phyloP scores from a whole-genome alignment of 768 basidiomycete genomes.

The Lactarius psammicola region DNA sequence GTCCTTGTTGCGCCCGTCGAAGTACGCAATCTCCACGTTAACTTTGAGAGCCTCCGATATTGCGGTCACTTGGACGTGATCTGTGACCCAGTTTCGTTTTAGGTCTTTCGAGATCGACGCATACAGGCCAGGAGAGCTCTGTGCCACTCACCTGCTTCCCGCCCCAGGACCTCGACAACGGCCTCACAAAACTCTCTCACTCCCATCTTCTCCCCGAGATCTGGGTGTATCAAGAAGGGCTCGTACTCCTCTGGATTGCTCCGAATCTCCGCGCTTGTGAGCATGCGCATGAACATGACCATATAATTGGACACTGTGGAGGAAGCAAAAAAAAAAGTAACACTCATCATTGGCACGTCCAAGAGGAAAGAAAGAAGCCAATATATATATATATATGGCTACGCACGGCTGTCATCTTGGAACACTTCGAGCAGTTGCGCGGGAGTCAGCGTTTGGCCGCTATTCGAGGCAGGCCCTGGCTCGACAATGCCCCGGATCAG shows the following conservation, averaged over 20 bases:
- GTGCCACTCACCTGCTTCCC: constrained; percentile 61
- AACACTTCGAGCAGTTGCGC: constrained; percentile 50
- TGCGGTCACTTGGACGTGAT: constrained; percentile 81
- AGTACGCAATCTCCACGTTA: constrained; percentile 73
- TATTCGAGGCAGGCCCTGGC: constrained; percentile 32
- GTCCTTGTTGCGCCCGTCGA: constrained; percentile 57
- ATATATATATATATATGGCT: constrained; percentile 49
- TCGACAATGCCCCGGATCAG: constrained; percentile 49
- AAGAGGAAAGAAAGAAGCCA: constrained; percentile 23
- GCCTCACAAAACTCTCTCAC: constrained; percentile 68
- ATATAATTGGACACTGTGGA: constrained; percentile 63
- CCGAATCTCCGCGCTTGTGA: constrained; percentile 83
- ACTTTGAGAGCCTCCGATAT: constrained; percentile 64
- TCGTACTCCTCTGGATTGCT: constrained; percentile 57
- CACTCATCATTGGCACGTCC: neutral
- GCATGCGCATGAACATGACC: constrained; percentile 75
- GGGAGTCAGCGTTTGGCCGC: constrained; percentile 37
- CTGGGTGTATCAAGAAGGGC: constrained; percentile 76
- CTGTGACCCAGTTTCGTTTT: constrained; percentile 37
- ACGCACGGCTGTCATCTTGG: constrained; percentile 37
- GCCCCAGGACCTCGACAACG: constrained; percentile 74
- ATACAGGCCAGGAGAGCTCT: neutral
- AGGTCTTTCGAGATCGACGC: neutral
- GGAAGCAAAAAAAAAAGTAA: neutral
- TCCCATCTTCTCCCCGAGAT: constrained; percentile 56